Evolutionary conservation across 2,329 filamentous ascomycete genomes (phyloP).

Genomic region (Aureobasidium sp.): DNA sequence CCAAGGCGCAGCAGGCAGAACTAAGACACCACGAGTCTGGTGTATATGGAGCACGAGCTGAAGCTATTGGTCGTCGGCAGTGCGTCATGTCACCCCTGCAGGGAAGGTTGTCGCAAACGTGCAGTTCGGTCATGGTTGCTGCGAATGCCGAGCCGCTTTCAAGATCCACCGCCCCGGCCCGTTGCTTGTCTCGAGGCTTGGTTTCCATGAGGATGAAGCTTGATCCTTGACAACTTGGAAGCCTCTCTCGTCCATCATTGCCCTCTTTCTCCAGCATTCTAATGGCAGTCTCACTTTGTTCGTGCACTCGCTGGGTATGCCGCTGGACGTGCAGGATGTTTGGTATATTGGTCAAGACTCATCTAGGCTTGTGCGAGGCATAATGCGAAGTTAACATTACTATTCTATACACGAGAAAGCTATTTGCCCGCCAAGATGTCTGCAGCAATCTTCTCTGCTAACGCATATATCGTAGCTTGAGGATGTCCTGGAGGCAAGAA

Average conservation of each 20-base stretch:
- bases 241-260: background rate
- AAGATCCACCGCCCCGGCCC: background rate
- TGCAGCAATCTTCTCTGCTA: slow-evolving; percentile 32
- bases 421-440: background rate
- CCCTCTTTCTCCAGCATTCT: too few species aligned
- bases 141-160: background rate
- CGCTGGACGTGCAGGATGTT: too few species aligned
- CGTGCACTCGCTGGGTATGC: too few species aligned
- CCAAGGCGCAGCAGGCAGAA: background rate
- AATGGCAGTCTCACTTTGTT: too few species aligned
- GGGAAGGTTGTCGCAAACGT: background rate
- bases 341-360: too few species aligned
- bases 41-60: background rate
- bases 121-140: background rate
- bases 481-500: slow-evolving; percentile 16
- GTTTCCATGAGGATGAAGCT: background rate
- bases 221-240: background rate
- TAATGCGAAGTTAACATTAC: background rate
- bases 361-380: too few species aligned
- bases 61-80: background rate
- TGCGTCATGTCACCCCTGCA: background rate
- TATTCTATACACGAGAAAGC: background rate
- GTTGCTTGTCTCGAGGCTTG: background rate
- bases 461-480: slow-evolving; percentile 21
- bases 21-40: background rate